Evolutionary conservation across 1,284 basidiomycete species (phyloP), one percentile per base, ranked within the genome.

Genomic region (Vanrija pseudolonga): DNA sequence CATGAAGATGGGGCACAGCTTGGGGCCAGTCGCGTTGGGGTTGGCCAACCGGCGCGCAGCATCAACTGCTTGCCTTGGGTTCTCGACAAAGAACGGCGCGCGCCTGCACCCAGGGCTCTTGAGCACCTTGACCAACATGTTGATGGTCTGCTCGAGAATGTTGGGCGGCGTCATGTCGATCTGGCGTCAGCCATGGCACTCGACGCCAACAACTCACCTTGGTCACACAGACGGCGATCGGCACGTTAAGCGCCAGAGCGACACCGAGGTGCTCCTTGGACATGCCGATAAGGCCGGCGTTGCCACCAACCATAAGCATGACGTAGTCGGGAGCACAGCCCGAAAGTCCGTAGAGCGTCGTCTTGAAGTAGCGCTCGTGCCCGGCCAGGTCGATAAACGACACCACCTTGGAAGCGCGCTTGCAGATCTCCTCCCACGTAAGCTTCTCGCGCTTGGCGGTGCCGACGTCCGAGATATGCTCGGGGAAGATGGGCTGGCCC

Each of bases 151-250:
- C 39, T 85, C 85, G 45, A 94, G 82, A 36, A 96, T 87, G 61
- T 96, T 90, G 15, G 87, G 82, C 1, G 95, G 95, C 0, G 94
- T 97, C 95, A 97, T 98, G 74, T 98, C 96, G 68, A 95, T 90
- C 89, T 89, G 59, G 2, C 36, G 53, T 61, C 11, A 61, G 59
- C 41, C 26, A 36, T 20, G 18, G 47, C 18, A 41, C 4, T 46
- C n/a, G n/a, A 15, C 15, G 24, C 9, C 24, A 18, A 42, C 11
- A 36, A 56, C 70, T 54, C 55, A 89, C 90, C 81, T 98, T 98
- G 15, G 94, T 97, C 49, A 98, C 88, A 72, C 91, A 92, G 24
- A 96, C 89, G 5, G 93, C 85, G 36, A 99, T 87, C 2, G 95
- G 95, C 2, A 98, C 89, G 64, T 87, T 90, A 45, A 99, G 79